Evolutionary conservation across 108 stramenopile species (phyloP).

Genomic region (Nitzschia sp.): DNA sequence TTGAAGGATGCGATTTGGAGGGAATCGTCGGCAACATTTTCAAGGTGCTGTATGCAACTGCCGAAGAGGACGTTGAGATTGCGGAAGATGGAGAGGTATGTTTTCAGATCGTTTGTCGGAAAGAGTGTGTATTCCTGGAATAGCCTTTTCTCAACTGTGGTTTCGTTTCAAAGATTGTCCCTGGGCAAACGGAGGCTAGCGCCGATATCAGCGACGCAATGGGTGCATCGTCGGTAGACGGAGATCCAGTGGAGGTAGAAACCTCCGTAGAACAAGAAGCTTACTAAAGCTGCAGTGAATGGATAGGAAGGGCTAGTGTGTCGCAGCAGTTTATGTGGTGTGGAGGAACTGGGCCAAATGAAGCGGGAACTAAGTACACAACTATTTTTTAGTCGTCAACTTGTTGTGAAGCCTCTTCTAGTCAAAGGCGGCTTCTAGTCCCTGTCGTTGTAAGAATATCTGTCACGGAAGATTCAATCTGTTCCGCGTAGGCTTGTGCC

Average conservation of each 20-base stretch:
- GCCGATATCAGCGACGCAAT: slow-evolving; percentile 15
- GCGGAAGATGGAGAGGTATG: slow-evolving; percentile 50
- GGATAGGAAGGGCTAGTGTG: too few species aligned
- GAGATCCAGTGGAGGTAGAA: slow-evolving; percentile 1
- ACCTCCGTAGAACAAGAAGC: slow-evolving; percentile 7
- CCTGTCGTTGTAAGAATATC: not conserved
- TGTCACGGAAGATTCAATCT: slow-evolving; percentile 19
- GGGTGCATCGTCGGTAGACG: not conserved
- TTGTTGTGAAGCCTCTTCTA: not conserved
- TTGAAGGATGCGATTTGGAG: slow-evolving; percentile 39
- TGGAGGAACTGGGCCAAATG: too few species aligned
- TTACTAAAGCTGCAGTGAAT: too few species aligned
- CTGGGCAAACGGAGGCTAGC: not conserved
- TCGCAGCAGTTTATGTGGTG: too few species aligned
- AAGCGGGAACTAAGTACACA: too few species aligned
- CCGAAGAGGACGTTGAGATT: slow-evolving; percentile 59
- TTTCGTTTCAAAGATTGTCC: slow-evolving; percentile 1
- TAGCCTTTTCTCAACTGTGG: too few species aligned
- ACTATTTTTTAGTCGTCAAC: too few species aligned
- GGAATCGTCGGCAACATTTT: slow-evolving; percentile 72
- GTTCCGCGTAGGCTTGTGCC: slow-evolving; percentile 37
- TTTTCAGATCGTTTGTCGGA: too few species aligned
- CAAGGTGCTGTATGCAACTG: slow-evolving; percentile 71
- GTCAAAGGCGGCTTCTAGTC: slow-evolving; percentile 1
- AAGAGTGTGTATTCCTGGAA: too few species aligned